Conservation (phyloP, 2,329 filamentous ascomycete genomes). For the Botrytis hyacinthi region DNA sequence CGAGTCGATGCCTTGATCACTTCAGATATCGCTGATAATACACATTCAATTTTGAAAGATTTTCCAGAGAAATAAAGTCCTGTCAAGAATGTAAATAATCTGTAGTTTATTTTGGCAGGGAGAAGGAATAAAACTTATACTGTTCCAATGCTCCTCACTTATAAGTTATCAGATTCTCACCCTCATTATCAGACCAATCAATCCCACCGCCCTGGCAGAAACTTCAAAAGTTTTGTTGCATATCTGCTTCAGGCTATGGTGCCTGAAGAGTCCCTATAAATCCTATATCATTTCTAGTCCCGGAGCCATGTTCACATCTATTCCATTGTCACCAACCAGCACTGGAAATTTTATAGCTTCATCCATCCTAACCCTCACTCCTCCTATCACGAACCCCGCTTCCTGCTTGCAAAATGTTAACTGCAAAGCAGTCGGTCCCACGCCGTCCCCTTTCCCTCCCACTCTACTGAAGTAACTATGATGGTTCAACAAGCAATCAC, state of each 20-base stretch:
- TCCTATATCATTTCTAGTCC: background rate
- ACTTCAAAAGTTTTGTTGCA: slow-evolving; percentile 6
- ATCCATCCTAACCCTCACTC: no score
- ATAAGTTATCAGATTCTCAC: background rate
- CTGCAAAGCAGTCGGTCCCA: background rate
- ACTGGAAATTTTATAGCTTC: background rate
- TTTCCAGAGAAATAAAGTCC: no score
- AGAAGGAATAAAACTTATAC: background rate
- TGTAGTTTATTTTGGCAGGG: background rate
- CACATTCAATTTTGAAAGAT: background rate
- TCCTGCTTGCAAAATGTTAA: background rate
- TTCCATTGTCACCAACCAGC: background rate
- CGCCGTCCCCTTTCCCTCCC: background rate
- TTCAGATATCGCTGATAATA: background rate
- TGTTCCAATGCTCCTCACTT: background rate
- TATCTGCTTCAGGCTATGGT: slow-evolving; percentile 1
- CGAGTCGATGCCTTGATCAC: no score
- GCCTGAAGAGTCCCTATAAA: background rate
- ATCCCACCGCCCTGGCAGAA: slow-evolving; percentile 8
- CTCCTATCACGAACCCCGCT: background rate
- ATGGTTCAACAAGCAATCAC: background rate
- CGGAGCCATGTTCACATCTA: background rate
- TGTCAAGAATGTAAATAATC: background rate
- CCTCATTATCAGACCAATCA: background rate
- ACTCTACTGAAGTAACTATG: background rate